Evolutionary conservation across 192 early-diverging fungal species (phyloP), one percentile per base, ranked within the genome.

Genomic region (Gaertneriomyces semiglobifer): DNA sequence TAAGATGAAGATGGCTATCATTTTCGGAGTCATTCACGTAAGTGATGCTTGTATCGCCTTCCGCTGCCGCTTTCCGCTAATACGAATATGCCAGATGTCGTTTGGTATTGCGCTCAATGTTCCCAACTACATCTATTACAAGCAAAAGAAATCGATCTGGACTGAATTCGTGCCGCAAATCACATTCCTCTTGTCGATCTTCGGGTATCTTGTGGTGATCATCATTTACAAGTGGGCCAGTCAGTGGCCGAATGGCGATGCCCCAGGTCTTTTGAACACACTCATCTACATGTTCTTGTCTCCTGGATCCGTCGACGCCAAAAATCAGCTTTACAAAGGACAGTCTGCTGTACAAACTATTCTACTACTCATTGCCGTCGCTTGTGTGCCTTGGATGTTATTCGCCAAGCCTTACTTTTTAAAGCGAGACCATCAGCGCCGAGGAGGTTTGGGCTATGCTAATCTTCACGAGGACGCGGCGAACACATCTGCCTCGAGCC

Each of bases 1-100:
- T 86, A 99, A 99, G 85, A 99, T 99, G 97, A 99, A 99, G 78
- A 91, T 93, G 89, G 90, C 94, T 6, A 88, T 99, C 70, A 84
- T 99, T 54, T 62, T 99, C 20, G 97, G 97, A 63, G 93, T 98
- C 19, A 83, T 96, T 65, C 97, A 98, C 48, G 83, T 84, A 68
- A 63, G 66, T 74, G 19, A 18, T 40, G 4, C 42, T 2, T 68
- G 1, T 70, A 12, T 68, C 0, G 8, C 33, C 55, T 45, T 45
- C 41, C 8, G 8, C 41, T 10, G 50, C 14, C 41, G 41, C 52
- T 25, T 14, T 43, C 54, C 44, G 0, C 5, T 14, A 7, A n/a
- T 55, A 18, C 54, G 40, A 12, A 33, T 33, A 33, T 33, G 44
- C 16, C 63, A 87, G 78, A 99, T 99, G 97, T 81, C 88, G 20